These are phyloP conservation scores for Kodamaea plutei DNA, from an alignment of 1,139 yeast genomes.

Conservation along the genomic window DNA sequence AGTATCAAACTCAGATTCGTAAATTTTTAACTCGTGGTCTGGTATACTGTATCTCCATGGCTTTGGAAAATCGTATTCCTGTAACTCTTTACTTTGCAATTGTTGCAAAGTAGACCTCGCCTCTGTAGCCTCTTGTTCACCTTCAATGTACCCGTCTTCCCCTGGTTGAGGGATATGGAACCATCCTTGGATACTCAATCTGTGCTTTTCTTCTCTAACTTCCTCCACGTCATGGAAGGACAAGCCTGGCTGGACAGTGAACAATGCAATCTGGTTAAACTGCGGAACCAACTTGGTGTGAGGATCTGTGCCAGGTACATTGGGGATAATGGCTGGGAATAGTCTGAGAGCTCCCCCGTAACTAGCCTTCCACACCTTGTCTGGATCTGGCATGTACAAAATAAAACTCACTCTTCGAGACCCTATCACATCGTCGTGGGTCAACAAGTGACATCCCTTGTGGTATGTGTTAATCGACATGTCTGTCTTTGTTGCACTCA, in stretches of 20 bases:
- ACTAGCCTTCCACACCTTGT: slow-evolving; percentile 74
- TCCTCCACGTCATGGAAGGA: slow-evolving; percentile 98
- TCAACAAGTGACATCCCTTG: slow-evolving; percentile 87
- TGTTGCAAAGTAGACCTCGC: slow-evolving; percentile 78
- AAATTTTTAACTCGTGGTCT: slow-evolving; percentile 23
- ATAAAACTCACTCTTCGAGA: slow-evolving; percentile 91
- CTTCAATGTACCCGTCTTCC: slow-evolving; percentile 77
- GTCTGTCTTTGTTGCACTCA: slow-evolving; percentile 87
- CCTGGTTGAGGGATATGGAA: slow-evolving; percentile 95
- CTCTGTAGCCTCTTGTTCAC: slow-evolving; percentile 75
- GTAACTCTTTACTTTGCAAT: slow-evolving; percentile 69
- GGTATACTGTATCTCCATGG: slow-evolving; percentile 35
- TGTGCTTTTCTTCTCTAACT: slow-evolving; percentile 82
- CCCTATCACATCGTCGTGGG: slow-evolving; percentile 98
- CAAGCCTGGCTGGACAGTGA: slow-evolving; percentile 92
- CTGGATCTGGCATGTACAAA: slow-evolving; percentile 89
- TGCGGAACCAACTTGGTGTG: slow-evolving; percentile 75
- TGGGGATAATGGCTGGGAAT: slow-evolving; percentile 82
- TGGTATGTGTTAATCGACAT: slow-evolving; percentile 89
- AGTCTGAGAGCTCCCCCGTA: slow-evolving; percentile 92
- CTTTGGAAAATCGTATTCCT: slow-evolving; percentile 81
- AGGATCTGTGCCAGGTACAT: slow-evolving; percentile 82
- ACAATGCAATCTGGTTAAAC: slow-evolving; percentile 93
- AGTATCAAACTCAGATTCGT: slow-evolving; percentile 16
- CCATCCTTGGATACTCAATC: slow-evolving; percentile 97